These are phyloP conservation scores for Cyclocybe aegerita DNA, from an alignment of 768 basidiomycete species.

Conservation along the genomic window DNA sequence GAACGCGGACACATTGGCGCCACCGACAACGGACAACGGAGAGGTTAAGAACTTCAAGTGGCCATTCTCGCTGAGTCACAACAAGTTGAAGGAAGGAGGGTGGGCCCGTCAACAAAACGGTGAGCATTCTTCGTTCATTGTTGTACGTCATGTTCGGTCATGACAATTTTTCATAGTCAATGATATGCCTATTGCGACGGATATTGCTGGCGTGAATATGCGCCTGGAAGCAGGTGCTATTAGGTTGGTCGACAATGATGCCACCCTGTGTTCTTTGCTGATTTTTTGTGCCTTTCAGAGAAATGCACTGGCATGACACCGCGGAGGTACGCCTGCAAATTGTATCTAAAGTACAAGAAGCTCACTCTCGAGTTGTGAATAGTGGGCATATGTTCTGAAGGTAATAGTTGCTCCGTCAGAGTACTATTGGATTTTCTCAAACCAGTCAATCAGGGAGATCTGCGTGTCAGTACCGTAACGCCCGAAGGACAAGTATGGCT, in stretches of 20 bases:
- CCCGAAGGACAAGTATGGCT: slow-evolving; percentile 52
- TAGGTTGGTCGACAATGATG: slow-evolving; percentile 26
- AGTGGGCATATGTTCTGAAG: slow-evolving; percentile 57
- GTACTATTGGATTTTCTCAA: slow-evolving; percentile 1
- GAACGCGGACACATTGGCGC: slow-evolving; percentile 57
- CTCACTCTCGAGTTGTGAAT: background rate
- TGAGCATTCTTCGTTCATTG: slow-evolving; percentile 19
- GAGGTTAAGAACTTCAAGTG: slow-evolving; percentile 56
- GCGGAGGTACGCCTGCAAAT: slow-evolving; percentile 32
- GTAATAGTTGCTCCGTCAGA: slow-evolving; percentile 13
- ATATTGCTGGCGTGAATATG: slow-evolving; percentile 52
- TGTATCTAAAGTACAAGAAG: background rate
- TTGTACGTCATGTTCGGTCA: background rate
- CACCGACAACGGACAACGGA: slow-evolving; percentile 64
- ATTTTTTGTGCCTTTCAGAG: slow-evolving; percentile 25
- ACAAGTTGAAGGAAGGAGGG: slow-evolving; percentile 58
- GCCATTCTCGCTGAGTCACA: slow-evolving; percentile 63
- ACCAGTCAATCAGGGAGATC: slow-evolving; percentile 31
- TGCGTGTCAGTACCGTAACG: slow-evolving; percentile 50
- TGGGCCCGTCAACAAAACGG: slow-evolving; percentile 67
- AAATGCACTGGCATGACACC: slow-evolving; percentile 58
- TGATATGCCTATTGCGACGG: slow-evolving; percentile 48
- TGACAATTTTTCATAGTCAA: slow-evolving; percentile 29
- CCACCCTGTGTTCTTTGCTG: background rate
- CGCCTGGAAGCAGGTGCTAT: slow-evolving; percentile 53